Conservation (phyloP, 495 filamentous ascomycete genomes). For the Penicillium parvum region DNA sequence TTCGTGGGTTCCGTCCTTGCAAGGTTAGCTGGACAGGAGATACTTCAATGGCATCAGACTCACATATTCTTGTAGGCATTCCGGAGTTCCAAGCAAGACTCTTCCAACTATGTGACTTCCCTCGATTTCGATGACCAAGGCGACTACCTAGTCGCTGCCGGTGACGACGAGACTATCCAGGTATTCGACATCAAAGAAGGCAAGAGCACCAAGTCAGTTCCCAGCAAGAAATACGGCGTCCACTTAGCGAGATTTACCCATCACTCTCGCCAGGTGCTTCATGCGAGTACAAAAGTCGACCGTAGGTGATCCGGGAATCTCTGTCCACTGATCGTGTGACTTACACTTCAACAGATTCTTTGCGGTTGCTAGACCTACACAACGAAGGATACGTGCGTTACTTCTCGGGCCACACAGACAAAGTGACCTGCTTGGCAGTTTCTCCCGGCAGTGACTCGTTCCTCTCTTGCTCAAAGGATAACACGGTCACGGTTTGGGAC, state of each 20-base stretch:
- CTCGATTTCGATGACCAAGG: conserved; percentile 95
- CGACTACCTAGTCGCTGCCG: conserved; percentile 79
- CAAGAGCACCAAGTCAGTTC: conserved; percentile 74
- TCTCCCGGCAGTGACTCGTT: conserved; percentile 73
- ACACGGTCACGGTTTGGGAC: conserved; percentile 86
- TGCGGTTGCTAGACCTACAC: conserved; percentile 88
- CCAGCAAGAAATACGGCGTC: conserved; percentile 90
- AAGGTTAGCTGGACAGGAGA: conserved; percentile 34
- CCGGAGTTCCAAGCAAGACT: conserved; percentile 36
- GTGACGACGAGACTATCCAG: conserved; percentile 90
- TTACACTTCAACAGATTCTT: conserved; percentile 52
- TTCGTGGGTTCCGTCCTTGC: conserved; percentile 42
- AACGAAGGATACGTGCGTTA: conserved; percentile 94
- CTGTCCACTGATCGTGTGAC: conserved; percentile 1
- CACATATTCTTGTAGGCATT: conserved; percentile 26
- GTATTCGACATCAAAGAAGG: conserved; percentile 90
- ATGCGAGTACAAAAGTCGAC: conserved; percentile 93
- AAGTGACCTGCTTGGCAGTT: conserved; percentile 72
- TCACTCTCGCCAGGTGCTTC: conserved; percentile 79
- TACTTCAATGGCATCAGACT: not conserved
- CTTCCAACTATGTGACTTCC: conserved; percentile 53
- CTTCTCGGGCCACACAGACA: conserved; percentile 79
- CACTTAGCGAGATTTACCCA: conserved; percentile 94
- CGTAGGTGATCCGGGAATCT: conserved; percentile 22
- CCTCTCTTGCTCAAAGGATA: conserved; percentile 83